Conservation (phyloP, 2,329 filamentous ascomycete species). For the Colletotrichum filicis region DNA sequence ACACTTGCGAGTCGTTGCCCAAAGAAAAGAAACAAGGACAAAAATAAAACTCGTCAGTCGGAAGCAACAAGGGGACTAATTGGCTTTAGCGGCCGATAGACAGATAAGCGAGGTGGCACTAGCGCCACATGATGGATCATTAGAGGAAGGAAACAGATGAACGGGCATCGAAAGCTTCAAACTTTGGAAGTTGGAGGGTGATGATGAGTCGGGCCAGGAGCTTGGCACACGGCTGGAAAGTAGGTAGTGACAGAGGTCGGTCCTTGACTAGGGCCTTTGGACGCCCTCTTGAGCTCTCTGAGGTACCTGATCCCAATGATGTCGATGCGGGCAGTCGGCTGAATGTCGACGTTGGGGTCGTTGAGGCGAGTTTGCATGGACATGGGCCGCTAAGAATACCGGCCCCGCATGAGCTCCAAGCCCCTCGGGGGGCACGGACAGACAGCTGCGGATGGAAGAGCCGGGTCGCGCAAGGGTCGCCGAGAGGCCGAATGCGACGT, state of each 20-base stretch:
- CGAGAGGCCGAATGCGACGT: constrained; percentile 27
- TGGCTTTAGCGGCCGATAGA: constrained; percentile 28
- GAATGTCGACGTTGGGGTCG: background rate
- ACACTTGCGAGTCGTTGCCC: background rate
- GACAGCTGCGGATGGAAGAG: constrained; percentile 27
- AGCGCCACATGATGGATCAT: constrained; percentile 10
- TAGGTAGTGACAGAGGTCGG: no score
- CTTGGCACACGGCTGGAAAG: no score
- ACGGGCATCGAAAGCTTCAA: constrained; percentile 5
- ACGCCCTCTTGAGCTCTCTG: background rate
- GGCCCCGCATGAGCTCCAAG: constrained; percentile 32
- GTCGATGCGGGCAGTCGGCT: background rate
- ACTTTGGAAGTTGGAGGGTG: background rate
- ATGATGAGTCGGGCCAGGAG: background rate
- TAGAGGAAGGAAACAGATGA: constrained; percentile 8
- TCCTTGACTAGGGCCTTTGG: background rate
- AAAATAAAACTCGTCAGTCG: constrained; percentile 22
- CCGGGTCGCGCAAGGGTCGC: constrained; percentile 24
- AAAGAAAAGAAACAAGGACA: constrained; percentile 7
- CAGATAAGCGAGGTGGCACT: constrained; percentile 32
- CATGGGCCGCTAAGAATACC: constrained; percentile 23
- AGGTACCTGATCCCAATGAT: background rate
- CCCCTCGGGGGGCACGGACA: constrained; percentile 26
- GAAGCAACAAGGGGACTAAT: constrained; percentile 9
- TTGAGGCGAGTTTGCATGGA: constrained; percentile 15